Base-by-base conservation (phyloP, 2,329 filamentous ascomycete genomes). In the Alternaria alternata region DNA sequence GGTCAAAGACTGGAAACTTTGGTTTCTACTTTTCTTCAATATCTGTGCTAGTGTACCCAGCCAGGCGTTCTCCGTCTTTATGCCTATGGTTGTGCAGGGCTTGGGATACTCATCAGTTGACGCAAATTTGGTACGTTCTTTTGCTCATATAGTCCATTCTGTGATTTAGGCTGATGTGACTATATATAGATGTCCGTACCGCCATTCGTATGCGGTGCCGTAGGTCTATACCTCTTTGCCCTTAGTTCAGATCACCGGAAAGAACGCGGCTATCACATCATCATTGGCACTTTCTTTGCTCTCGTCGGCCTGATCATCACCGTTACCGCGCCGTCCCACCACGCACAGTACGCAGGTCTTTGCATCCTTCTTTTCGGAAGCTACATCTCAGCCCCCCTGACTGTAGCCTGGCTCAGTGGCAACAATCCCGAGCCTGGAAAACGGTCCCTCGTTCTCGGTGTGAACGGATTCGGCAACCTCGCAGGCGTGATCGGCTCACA, bases 31-130 rank as follows among this genome's bases (percentile, higher is more conserved):
- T 14, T 48, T 79, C 80, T 49, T 76, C 80, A 55, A 79, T 81
- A 28, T 79, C 77, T 6, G 83, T 82, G 68, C 81, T 69, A 22
- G 83, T 80, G 11, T 75, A 69, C 28, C 74, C 72, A 49, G 73
- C 79, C 5, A 77, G 69, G 57, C 78, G 57, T 54, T 70, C 66
- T 56, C 81, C 12, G 81, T 84, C 32, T 77, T 79, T 11, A 79
- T 84, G 62, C 83, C 81, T 0, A 83, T 84, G 48, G 80, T 83
- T 0, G 81, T 85, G 1, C 80, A 82, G 1, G 64, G 64, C 2
- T 48, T 71, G n/a, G 63, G 64, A 16, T 67, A 66, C 34, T 67
- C 65, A 1, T 63, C 64, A 1, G 57, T 71, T 16, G 26, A 59
- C 16, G 63, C 68, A n/a, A 70, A 71, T 22, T 28, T 70, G 55